Evolutionary conservation across 768 basidiomycete genomes (phyloP), one percentile per base, ranked within the genome.

Genomic region (Lactarius indigo): DNA sequence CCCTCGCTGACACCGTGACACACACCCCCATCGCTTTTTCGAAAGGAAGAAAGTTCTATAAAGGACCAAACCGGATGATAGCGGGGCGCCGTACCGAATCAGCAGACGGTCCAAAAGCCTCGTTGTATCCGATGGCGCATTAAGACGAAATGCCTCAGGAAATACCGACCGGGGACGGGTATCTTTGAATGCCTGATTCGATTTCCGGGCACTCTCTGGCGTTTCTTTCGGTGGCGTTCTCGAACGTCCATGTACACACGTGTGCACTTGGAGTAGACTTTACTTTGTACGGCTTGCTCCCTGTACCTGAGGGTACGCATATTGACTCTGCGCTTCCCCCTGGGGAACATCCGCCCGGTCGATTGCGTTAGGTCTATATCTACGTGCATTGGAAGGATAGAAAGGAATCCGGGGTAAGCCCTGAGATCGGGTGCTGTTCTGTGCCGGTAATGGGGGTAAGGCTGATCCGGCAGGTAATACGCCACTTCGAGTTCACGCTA

Each of bases 61-160:
- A 23, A 10, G n/a, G 44, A 10, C 20, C 44, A 20, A 44, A 50
- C 50, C 50, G 50, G 50, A 52, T 26, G 26, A 52, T 52, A 26
- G 50, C 50, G 23, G 23, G 50, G 12, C 23, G 50, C 50, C 50
- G 55, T 56, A 15, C 55, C 55, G 55, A 31, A 52, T 52, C 50
- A 41, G 41, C 37, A 35, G 59, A 54, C 52, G 64, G 64, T 50
- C 50, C 39, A 60, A 60, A 60, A 33, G 64, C 64, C 65, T 65
- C 60, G 55, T 61, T 65, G 60, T 37, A 57, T 61, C 64, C 64
- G 64, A 61, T 31, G 37, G 47, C 31, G 57, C 63, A 56, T 35
- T 35, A 64, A 13, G 39, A 41, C 39, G 41, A 39, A 39, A 23
- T 4, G 47, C 47, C 13, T 23, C 44, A 47, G 20, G 20, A n/a